These are phyloP conservation scores for Leishmania braziliensis DNA, from an alignment of 208 protist genomes.

Conservation along the genomic window DNA sequence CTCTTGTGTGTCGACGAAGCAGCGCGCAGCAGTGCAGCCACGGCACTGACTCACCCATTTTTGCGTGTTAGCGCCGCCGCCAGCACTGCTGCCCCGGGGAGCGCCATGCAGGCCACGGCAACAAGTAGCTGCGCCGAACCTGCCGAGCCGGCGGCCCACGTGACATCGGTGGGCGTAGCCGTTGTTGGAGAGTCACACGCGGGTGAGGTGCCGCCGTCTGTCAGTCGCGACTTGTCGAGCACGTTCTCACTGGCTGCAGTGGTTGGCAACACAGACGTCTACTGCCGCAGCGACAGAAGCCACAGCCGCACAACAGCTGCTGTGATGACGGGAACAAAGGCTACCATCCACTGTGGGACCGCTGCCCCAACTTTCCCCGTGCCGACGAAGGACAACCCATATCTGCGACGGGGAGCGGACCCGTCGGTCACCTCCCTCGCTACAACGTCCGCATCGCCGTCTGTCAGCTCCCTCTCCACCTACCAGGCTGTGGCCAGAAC, in stretches of 20 bases:
- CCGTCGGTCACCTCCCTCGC: not conserved
- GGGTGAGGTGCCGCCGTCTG: not conserved
- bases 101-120: not conserved
- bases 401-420: not conserved
- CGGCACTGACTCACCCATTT: conserved; percentile 71
- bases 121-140: not conserved
- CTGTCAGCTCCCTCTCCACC: not conserved
- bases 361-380: too few relatives aligned
- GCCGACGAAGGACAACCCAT: not conserved
- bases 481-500: too few relatives aligned
- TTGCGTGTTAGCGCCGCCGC: conserved; percentile 7
- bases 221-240: conserved; percentile 6
- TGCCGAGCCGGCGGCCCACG: not conserved
- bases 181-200: not conserved
- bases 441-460: not conserved
- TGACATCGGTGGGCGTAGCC: not conserved
- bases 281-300: not conserved
- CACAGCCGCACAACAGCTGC: not conserved
- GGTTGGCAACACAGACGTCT: not conserved
- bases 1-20: conserved; percentile 56
- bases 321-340: not conserved
- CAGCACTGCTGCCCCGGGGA: not conserved
- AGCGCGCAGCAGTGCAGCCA: conserved; percentile 44
- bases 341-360: not conserved
- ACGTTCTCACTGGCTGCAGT: conserved; percentile 11